Evolutionary conservation across 2,329 filamentous ascomycete species (phyloP).

Genomic region (Dactylellina parvicollis): DNA sequence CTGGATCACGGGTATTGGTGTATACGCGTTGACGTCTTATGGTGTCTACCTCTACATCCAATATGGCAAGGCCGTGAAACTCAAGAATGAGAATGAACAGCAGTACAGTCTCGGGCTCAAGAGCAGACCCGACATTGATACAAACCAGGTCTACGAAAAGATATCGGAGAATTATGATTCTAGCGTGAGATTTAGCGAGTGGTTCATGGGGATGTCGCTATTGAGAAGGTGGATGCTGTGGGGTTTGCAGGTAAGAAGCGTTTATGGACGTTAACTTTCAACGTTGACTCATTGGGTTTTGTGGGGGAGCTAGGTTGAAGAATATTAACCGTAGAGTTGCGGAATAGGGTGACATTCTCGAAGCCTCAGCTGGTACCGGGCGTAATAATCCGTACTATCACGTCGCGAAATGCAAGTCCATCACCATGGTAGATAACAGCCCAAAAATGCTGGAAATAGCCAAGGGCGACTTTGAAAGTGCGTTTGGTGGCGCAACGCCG

Average conservation of each 20-base stretch:
- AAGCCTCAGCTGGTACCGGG: slow-evolving; percentile 57
- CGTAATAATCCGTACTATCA: slow-evolving; percentile 57
- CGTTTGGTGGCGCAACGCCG: not conserved
- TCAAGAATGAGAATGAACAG: slow-evolving; percentile 34
- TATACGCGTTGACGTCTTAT: slow-evolving; percentile 56
- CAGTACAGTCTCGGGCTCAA: slow-evolving; percentile 33
- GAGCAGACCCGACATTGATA: slow-evolving; percentile 42
- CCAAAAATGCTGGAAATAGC: slow-evolving; percentile 56
- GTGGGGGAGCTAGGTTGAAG: not conserved
- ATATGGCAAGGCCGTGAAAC: slow-evolving; percentile 27
- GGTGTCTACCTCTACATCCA: slow-evolving; percentile 57
- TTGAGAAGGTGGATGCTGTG: slow-evolving; percentile 56
- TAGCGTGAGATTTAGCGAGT: slow-evolving; percentile 56
- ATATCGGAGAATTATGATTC: slow-evolving; percentile 58
- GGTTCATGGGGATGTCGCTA: slow-evolving; percentile 58
- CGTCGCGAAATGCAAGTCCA: slow-evolving; percentile 54
- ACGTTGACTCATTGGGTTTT: no score
- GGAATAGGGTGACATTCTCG: slow-evolving; percentile 57
- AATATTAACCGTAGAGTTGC: slow-evolving; percentile 12
- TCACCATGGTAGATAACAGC: slow-evolving; percentile 58
- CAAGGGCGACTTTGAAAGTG: slow-evolving; percentile 56
- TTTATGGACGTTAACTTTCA: not conserved
- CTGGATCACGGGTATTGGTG: slow-evolving; percentile 54
- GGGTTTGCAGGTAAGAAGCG: slow-evolving; percentile 54
- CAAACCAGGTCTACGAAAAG: slow-evolving; percentile 56